These are phyloP conservation scores for Verbena officinalis DNA, from an alignment of 257 asterid species.

Conservation along the genomic window DNA sequence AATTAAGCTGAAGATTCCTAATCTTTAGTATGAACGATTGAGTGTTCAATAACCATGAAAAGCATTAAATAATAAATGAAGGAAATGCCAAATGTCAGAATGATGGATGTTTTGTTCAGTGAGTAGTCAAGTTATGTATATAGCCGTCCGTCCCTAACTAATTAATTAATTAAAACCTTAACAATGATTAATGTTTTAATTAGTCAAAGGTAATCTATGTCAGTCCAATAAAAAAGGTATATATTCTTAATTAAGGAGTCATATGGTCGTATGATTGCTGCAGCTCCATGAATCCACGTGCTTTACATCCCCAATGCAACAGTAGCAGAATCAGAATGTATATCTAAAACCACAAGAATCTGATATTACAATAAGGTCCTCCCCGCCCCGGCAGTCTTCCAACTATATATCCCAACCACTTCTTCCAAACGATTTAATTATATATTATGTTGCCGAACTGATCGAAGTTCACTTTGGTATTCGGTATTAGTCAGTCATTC, in stretches of 20 bases:
- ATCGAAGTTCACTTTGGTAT: too few species aligned
- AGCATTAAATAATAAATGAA: background rate
- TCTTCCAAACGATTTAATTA: too few species aligned
- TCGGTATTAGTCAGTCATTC: too few species aligned
- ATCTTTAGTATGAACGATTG: too few species aligned
- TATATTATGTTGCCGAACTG: too few species aligned
- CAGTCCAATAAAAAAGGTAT: constrained; percentile 5
- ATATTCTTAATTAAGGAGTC: background rate
- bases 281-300: constrained; percentile 34
- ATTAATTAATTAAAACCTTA: constrained; percentile 17
- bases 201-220: constrained; percentile 27
- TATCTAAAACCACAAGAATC: background rate
- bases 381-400: background rate
- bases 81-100: constrained; percentile 27
- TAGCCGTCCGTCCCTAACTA: background rate
- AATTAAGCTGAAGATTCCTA: too few species aligned
- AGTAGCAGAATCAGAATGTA: too few species aligned
- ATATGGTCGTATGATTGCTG: constrained; percentile 25
- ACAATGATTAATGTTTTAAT: constrained; percentile 33
- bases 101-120: background rate
- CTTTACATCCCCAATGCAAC: constrained; percentile 26
- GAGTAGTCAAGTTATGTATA: background rate
- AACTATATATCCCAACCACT: background rate
- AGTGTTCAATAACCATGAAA: too few species aligned
- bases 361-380: background rate